phyloP scores from a whole-genome alignment of 1,284 basidiomycete species.

The Nidula niveotomentosa region DNA sequence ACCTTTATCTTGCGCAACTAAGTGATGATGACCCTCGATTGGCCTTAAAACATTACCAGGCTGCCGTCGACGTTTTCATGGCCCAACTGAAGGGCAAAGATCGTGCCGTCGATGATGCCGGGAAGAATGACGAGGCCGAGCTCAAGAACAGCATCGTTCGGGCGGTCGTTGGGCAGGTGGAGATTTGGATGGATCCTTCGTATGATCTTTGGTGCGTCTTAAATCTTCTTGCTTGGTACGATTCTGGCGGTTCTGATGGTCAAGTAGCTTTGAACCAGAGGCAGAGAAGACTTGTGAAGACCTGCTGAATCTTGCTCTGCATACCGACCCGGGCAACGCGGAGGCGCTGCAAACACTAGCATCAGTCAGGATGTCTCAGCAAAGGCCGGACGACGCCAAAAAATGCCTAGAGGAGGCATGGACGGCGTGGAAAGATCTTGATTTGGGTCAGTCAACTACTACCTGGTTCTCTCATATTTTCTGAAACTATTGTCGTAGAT shows the following conservation, averaged over 20 bases:
- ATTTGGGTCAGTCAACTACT: slow-evolving; percentile 49
- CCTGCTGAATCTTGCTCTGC: slow-evolving; percentile 71
- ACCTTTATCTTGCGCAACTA: slow-evolving; percentile 91
- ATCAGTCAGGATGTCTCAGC: slow-evolving; percentile 88
- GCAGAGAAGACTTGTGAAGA: slow-evolving; percentile 83
- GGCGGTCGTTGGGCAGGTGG: slow-evolving; percentile 91
- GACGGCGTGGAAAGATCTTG: slow-evolving; percentile 73
- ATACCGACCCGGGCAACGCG: slow-evolving; percentile 73
- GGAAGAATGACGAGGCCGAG: slow-evolving; percentile 58
- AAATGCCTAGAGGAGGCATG: slow-evolving; percentile 71
- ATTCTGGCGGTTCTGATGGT: slow-evolving; percentile 2
- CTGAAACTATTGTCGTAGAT: slow-evolving; percentile 37
- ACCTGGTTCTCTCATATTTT: slow-evolving; percentile 5
- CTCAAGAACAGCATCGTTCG: slow-evolving; percentile 73
- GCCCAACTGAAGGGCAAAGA: slow-evolving; percentile 73
- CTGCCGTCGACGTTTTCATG: slow-evolving; percentile 77
- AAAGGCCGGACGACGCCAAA: slow-evolving; percentile 78
- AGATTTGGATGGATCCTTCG: slow-evolving; percentile 92
- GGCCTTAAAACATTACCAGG: slow-evolving; percentile 81
- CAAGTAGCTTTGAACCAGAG: slow-evolving; percentile 73
- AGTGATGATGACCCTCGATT: slow-evolving; percentile 74
- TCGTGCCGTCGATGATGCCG: slow-evolving; percentile 42
- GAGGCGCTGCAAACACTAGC: slow-evolving; percentile 85
- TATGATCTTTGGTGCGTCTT: slow-evolving; percentile 82
- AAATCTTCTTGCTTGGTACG: not conserved